A percentile compares a stretch with the other conserved stretches of the same genome.
Evolutionary conservation across 148 eudicot genomes (phyloP).

Genomic region (Arbutus unedo): DNA sequence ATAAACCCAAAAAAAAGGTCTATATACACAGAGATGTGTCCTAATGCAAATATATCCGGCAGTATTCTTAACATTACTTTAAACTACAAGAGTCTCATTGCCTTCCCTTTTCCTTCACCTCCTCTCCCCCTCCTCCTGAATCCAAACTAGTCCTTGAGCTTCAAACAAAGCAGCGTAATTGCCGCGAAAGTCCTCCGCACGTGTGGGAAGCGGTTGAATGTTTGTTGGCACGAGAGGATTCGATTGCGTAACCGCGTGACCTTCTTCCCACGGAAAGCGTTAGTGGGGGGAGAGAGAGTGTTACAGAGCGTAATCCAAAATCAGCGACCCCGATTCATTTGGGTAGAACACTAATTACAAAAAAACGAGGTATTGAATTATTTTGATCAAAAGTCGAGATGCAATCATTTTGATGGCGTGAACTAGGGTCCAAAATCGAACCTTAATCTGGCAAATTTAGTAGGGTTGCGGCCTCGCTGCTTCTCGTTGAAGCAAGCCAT

Average conservation of each 20-base stretch:
- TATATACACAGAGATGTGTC: no score
- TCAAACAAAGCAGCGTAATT: no score
- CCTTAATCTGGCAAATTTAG: conserved; percentile 32
- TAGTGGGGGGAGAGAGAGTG: not conserved
- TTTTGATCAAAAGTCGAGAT: not conserved
- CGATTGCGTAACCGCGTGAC: not conserved
- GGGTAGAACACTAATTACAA: not conserved
- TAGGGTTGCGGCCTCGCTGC: conserved; percentile 40
- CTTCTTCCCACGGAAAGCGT: not conserved
- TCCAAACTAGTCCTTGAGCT: no score
- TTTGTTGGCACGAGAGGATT: conserved; percentile 3
- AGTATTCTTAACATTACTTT: no score
- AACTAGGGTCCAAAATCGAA: not conserved
- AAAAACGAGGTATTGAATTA: not conserved
- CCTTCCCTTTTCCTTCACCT: no score
- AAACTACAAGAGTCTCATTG: no score
- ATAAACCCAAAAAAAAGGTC: no score
- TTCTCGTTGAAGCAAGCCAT: conserved; percentile 34
- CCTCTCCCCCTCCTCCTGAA: no score
- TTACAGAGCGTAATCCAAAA: not conserved
- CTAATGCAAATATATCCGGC: no score
- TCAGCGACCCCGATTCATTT: not conserved
- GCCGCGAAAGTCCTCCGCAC: not conserved
- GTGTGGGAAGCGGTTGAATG: conserved; percentile 6
- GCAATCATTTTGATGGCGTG: not conserved